Conservation (phyloP, 805 yeast genomes). For the Wickerhamomyces canadensis region DNA sequence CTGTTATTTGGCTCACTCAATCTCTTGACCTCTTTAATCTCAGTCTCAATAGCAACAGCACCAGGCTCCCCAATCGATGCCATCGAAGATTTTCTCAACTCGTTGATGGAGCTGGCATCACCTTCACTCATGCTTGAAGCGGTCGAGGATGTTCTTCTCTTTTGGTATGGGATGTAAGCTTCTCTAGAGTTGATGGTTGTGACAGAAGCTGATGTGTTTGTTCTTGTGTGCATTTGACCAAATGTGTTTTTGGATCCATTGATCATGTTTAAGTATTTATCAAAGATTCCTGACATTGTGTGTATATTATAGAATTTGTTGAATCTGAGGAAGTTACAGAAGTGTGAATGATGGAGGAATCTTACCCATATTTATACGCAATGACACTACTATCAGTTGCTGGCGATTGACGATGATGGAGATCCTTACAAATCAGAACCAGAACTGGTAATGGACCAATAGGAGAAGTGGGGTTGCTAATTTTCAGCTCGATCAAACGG, state of each 20-base stretch:
- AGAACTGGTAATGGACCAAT: not conserved
- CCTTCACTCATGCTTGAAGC: constrained; percentile 4
- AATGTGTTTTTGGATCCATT: constrained; percentile 14
- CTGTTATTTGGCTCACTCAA: constrained; percentile 19
- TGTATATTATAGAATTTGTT: not conserved
- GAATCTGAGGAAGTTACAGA: not conserved
- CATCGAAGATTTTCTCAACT: constrained; percentile 4
- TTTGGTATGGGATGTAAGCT: constrained; percentile 14
- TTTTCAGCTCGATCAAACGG: too few relatives aligned
- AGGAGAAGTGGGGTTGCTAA: not conserved
- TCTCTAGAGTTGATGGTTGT: constrained; percentile 16
- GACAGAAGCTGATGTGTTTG: constrained; percentile 15
- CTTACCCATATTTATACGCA: not conserved
- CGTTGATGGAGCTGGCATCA: constrained; percentile 2
- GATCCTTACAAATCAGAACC: too few relatives aligned
- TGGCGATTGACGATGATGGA: too few relatives aligned
- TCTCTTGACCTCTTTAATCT: constrained; percentile 5
- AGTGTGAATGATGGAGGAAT: not conserved
- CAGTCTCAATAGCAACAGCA: constrained; percentile 4
- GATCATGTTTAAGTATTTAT: constrained; percentile 22
- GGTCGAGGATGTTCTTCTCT: constrained; percentile 18
- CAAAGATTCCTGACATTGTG: constrained; percentile 27
- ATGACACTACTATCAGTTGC: too few relatives aligned
- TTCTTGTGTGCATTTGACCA: constrained; percentile 17
- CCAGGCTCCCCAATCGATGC: not conserved